A percentile compares a stretch with the other conserved stretches of the same genome.
phyloP scores from a whole-genome alignment of 306 rosid genomes.

The Citrullus amarus region DNA sequence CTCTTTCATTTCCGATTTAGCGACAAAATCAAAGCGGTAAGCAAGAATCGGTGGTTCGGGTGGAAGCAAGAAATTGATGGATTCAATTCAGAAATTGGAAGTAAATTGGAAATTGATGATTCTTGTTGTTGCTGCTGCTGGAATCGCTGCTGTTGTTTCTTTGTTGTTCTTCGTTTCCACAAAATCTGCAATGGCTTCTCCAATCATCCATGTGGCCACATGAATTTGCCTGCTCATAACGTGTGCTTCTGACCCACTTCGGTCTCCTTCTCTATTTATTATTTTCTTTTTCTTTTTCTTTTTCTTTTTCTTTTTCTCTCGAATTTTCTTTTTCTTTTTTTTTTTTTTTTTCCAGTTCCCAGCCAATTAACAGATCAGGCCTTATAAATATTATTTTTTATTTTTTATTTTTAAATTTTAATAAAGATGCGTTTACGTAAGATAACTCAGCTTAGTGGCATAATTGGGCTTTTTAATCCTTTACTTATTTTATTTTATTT shows the following conservation, averaged over 20 bases:
- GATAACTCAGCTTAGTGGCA: background rate
- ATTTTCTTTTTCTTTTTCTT: background rate
- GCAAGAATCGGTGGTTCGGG: background rate
- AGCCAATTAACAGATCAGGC: background rate
- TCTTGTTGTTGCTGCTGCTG: slow-evolving; percentile 3
- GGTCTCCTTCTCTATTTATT: slow-evolving; percentile 19
- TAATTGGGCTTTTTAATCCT: background rate
- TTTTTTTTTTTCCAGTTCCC: background rate
- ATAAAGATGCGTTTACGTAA: background rate
- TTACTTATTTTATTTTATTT: background rate
- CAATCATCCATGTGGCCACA: slow-evolving; percentile 79
- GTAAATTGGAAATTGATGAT: background rate
- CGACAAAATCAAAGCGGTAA: background rate
- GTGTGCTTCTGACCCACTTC: slow-evolving; percentile 88
- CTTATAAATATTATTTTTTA: background rate
- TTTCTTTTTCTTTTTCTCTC: background rate
- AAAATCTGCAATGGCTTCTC: slow-evolving; percentile 15
- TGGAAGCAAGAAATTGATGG: background rate
- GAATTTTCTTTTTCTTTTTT: background rate
- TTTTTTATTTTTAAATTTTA: background rate
- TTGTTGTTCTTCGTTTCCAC: slow-evolving; percentile 5
- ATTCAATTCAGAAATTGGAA: background rate
- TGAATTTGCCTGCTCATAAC: slow-evolving; percentile 84
- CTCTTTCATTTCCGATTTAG: slow-evolving; percentile 42
- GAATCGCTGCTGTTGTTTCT: background rate